Evolutionary conservation across 2,329 filamentous ascomycete genomes (phyloP).

Genomic region (Claviceps paspali): DNA sequence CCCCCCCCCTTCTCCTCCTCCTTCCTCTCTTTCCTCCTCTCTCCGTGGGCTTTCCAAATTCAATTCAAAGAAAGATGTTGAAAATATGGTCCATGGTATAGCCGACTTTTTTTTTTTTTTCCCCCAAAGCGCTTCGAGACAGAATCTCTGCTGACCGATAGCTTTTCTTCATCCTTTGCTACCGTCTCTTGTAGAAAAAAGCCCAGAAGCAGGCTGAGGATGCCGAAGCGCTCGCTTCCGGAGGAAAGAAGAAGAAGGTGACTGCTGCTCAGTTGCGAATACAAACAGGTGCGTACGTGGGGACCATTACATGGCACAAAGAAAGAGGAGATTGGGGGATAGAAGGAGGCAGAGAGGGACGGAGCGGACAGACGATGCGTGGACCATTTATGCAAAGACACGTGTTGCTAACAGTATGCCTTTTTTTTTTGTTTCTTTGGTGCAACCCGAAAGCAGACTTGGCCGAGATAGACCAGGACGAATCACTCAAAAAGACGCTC

Average conservation of each 20-base stretch:
- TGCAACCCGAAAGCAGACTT: constrained; percentile 44
- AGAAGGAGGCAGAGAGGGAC: too few relatives aligned
- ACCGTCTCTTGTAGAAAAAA: constrained; percentile 56
- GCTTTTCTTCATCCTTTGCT: too few relatives aligned
- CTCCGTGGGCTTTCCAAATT: not conserved
- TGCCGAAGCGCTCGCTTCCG: constrained; percentile 52
- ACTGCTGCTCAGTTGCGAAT: constrained; percentile 90
- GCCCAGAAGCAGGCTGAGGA: constrained; percentile 92
- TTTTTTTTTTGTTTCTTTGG: too few relatives aligned
- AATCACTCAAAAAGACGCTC: constrained; percentile 62
- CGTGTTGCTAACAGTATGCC: too few relatives aligned
- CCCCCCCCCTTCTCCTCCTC: not conserved
- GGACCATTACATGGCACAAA: too few relatives aligned
- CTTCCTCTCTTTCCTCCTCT: not conserved
- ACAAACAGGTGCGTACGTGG: constrained; percentile 59
- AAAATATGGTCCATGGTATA: constrained; percentile 99
- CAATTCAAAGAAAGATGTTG: constrained; percentile 56
- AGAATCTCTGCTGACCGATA: too few relatives aligned
- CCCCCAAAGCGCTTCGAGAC: too few relatives aligned
- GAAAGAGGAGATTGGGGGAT: not conserved
- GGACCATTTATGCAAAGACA: too few relatives aligned
- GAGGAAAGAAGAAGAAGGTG: constrained; percentile 94
- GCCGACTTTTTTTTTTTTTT: constrained; percentile 2
- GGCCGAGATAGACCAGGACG: constrained; percentile 43
- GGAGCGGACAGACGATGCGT: too few relatives aligned